A percentile compares a stretch with the other conserved stretches of the same genome.
Conservation (phyloP, 2,329 filamentous ascomycete genomes). For the Cryphonectria carpinicola region DNA sequence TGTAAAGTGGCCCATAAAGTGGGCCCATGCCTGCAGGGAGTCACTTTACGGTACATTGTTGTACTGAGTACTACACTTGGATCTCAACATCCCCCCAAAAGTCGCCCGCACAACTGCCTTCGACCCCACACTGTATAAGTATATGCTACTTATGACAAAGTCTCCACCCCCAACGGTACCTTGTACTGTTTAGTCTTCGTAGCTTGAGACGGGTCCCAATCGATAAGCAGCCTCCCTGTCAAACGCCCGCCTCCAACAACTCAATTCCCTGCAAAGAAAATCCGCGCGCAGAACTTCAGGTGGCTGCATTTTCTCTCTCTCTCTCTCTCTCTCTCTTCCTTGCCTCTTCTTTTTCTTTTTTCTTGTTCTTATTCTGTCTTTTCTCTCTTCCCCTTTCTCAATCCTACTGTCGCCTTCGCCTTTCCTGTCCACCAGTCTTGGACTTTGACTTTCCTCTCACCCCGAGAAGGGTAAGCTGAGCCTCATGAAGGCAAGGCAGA, state of each 20-base stretch:
- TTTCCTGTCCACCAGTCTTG: background rate
- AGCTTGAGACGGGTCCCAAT: constrained; percentile 1
- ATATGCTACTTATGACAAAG: background rate
- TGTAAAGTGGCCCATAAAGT: background rate
- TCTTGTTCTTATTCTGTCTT: background rate
- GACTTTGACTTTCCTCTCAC: background rate
- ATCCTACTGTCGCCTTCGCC: background rate
- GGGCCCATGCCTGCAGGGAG: background rate
- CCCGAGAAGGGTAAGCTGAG: constrained; percentile 2
- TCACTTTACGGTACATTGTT: background rate
- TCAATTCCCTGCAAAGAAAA: constrained; percentile 15
- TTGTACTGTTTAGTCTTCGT: background rate
- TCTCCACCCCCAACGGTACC: background rate
- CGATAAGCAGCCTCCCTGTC: constrained; percentile 9
- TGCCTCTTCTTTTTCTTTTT: background rate
- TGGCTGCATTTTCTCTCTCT: background rate
- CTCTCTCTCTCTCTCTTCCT: background rate
- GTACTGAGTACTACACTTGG: background rate
- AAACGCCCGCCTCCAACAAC: background rate
- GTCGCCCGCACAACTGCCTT: background rate
- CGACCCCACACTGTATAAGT: background rate
- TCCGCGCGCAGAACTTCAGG: constrained; percentile 4
- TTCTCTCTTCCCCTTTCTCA: background rate
- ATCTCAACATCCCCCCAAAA: background rate
- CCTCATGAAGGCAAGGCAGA: constrained; percentile 30